These are phyloP conservation scores for Aspergillus steynii DNA, from an alignment of 495 filamentous ascomycete species.

Conservation along the genomic window DNA sequence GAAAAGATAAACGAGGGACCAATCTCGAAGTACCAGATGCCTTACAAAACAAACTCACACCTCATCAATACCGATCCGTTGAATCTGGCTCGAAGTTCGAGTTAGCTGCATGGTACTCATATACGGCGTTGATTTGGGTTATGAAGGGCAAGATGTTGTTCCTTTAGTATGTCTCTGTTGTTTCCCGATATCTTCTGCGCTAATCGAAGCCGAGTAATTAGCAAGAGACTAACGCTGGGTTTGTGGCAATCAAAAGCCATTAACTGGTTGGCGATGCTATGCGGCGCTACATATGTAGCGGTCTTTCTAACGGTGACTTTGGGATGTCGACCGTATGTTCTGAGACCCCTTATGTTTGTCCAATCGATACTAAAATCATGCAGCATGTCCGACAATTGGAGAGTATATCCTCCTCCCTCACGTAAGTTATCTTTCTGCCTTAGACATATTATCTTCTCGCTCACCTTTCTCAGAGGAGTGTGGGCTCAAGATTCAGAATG, in stretches of 20 bases:
- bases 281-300: not conserved
- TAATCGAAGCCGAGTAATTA: not conserved
- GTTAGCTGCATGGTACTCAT: conserved; percentile 7
- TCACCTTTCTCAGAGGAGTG: not conserved
- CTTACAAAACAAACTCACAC: not conserved
- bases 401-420: conserved; percentile 2
- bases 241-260: conserved; percentile 5
- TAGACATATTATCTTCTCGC: not conserved
- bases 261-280: not conserved
- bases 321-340: conserved; percentile 4
- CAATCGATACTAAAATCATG: not conserved
- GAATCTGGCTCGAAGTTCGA: conserved; percentile 1
- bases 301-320: conserved; percentile 5
- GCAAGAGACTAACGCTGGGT: conserved; percentile 2
- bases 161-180: not conserved
- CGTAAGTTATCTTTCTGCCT: not conserved
- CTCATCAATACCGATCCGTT: not conserved
- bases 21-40: not conserved
- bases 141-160: conserved; percentile 9
- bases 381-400: conserved; percentile 8
- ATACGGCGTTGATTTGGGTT: conserved; percentile 6
- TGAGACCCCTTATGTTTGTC: not conserved
- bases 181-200: not conserved
- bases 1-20: conserved; percentile 2
- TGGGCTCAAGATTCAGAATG: conserved; percentile 4